Base-by-base conservation (phyloP, 225 moss, liverwort and hornwort species). In the Antitrichia curtipendula region DNA sequence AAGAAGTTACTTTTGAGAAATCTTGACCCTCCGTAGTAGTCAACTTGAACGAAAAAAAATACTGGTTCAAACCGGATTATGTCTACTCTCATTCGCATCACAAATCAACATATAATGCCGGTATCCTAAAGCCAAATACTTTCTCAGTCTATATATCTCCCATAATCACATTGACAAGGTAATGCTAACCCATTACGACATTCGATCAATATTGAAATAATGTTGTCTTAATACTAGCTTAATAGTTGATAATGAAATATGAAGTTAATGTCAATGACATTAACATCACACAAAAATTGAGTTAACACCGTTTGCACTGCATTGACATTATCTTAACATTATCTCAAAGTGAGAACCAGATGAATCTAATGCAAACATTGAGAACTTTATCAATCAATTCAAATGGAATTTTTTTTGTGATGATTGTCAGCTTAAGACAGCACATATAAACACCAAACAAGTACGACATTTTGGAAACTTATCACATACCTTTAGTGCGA, bases 401-500 rank as follows among this genome's bases (percentile, higher is more conserved):
- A 36, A 78, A 27, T 78, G 66, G 52, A 38, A 20, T 66, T 52
- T 17, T n/a, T 50, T 68, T 28, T 40, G 20, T 13, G 31, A 41
- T 56, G 41, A 54, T 75, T 61, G 10, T 75, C 59, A 75, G 5
- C 11, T 38, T 7, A 65, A 68, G 24, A 23, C 31, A 27, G 4
- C 60, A 28, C 25, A 27, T 21, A 19, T 58, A 64, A 79, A 22
- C 13, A 52, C 19, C 10, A 31, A 54, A 27, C 45, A 52, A 50
- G 8, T 58, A 58, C 19, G 66, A 65, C 59, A 52, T 40, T 56
- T 22, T n/a, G 56, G 53, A 72, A 49, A 62, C 17, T 70, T 13
- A 77, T 75, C 65, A 68, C 73, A 82, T 74, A 96, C 97, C 95
- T 91, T 92, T 88, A 9, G 98, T 96, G 54, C 97, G 97, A 64